phyloP scores from a whole-genome alignment of 1,284 basidiomycete species.

The Stereum hirsutum region DNA sequence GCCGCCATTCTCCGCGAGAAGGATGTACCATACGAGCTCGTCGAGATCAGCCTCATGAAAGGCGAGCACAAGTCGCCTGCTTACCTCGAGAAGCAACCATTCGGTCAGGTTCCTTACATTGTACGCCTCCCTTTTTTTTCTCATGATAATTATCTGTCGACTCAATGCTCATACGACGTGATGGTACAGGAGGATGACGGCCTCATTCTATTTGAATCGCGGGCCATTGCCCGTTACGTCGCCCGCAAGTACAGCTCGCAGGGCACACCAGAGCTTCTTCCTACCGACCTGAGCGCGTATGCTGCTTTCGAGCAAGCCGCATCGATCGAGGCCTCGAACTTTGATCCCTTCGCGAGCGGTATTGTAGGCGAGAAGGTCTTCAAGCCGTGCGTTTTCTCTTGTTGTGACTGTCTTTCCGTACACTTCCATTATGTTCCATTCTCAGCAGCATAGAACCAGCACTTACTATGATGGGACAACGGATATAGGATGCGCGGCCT shows the following conservation, averaged over 20 bases:
- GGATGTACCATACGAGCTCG: constrained; percentile 38
- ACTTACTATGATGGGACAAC: too few relatives aligned
- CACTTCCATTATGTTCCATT: background rate
- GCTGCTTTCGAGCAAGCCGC: constrained; percentile 49
- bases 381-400: constrained; percentile 27
- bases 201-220: constrained; percentile 37
- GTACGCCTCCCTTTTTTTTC: constrained; percentile 22
- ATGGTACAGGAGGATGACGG: constrained; percentile 31
- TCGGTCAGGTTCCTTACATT: constrained; percentile 59
- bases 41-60: constrained; percentile 30
- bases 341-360: constrained; percentile 32
- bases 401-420: too few relatives aligned
- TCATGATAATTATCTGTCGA: background rate
- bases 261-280: constrained; percentile 23
- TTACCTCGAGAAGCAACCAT: constrained; percentile 45
- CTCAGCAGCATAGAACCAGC: background rate
- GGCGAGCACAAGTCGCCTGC: constrained; percentile 38
- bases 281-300: constrained; percentile 22
- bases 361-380: constrained; percentile 37
- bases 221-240: constrained; percentile 44
- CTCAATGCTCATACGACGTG: background rate
- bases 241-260: constrained; percentile 31
- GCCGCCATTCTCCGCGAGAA: constrained; percentile 39
- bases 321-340: constrained; percentile 41
- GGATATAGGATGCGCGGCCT: constrained; percentile 16